A percentile compares a stretch with the other conserved stretches of the same genome.
Evolutionary conservation across 2,329 filamentous ascomycete species (phyloP).

Genomic region (Coniochaeta pulveracea): DNA sequence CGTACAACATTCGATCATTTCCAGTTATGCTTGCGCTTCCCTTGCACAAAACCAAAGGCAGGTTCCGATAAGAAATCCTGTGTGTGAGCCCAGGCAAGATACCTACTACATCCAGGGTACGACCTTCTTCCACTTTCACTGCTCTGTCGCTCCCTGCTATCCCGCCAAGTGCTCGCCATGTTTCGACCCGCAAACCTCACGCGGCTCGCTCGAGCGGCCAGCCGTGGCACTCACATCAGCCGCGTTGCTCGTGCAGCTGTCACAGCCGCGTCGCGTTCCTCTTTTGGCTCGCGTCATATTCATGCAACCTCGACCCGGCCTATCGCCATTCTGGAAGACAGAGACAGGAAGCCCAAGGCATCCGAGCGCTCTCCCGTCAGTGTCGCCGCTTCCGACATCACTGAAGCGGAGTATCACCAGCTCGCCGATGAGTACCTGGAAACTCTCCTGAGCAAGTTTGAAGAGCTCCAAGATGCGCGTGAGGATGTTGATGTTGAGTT

Average conservation of each 20-base stretch:
- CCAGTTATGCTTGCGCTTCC: too few relatives aligned
- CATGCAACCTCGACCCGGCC: constrained; percentile 25
- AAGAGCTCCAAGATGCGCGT: constrained; percentile 60
- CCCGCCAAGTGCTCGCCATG: background rate
- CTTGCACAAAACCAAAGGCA: too few relatives aligned
- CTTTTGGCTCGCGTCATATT: constrained; percentile 10
- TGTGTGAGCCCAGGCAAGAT: too few relatives aligned
- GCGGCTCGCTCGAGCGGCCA: constrained; percentile 25
- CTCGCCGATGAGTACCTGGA: constrained; percentile 67
- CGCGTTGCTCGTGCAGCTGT: constrained; percentile 13
- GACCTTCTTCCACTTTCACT: too few relatives aligned
- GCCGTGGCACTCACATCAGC: constrained; percentile 19
- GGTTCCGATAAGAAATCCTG: too few relatives aligned
- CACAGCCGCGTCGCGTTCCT: too few relatives aligned
- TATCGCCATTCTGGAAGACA: constrained; percentile 48
- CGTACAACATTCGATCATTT: too few relatives aligned
- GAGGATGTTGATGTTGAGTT: constrained; percentile 83
- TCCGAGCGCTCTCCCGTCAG: constrained; percentile 23
- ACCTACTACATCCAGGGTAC: too few relatives aligned
- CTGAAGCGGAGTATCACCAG: constrained; percentile 63
- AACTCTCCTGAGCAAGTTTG: constrained; percentile 44
- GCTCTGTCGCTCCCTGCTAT: too few relatives aligned
- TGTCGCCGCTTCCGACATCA: constrained; percentile 47
- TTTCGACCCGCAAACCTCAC: constrained; percentile 14
- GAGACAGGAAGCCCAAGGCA: constrained; percentile 27